Base-by-base conservation (phyloP, 768 basidiomycete genomes). In the Trametes cinnabarina region DNA sequence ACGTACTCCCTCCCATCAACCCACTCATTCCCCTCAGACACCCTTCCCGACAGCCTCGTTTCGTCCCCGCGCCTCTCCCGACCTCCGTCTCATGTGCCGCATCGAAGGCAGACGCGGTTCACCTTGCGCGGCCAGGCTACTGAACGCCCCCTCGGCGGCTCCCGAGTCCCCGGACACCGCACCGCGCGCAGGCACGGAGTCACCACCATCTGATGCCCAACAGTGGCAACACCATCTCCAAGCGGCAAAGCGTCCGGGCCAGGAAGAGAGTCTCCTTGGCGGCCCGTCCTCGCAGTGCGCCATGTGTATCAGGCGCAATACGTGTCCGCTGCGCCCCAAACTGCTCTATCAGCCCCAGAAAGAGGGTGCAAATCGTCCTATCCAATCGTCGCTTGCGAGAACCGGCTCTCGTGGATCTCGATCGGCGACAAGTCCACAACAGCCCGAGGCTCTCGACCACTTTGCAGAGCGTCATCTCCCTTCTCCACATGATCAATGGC, bases 41-140 rank as follows among this genome's bases (percentile, higher is more conserved):
- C 28, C 9, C 25, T 44, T 25, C 46, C 54, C 55, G 55, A 41
- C 47, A 39, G 41, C 30, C 55, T 55, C 40, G 55, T 42, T 22
- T 23, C 23, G 15, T n/a, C 35, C 49, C 37, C 50, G 37, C 23
- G n/a, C 39, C 25, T n/a, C 50, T 20, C 6, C 47, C 47, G 30
- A 34, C 28, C n/a, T 19, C 28, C 47, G 47, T 20, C 37, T 4
- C 37, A 15, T 39, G n/a, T n/a, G n/a, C n/a, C n/a, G n/a, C n/a
- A n/a, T n/a, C n/a, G n/a, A n/a, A n/a, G n/a, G n/a, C n/a, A n/a
- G n/a, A n/a, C n/a, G n/a, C n/a, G n/a, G n/a, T n/a, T n/a, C n/a
- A 42, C n/a, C 2, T n/a, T 10, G 22, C 5, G 11, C 43, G 20
- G 11, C 22, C 43, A 23, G 11, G 22, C 12, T 23, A 44, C 8